Percentiles rank a stretch among this genome's conserved stretches.
Evolutionary conservation across 768 basidiomycete species (phyloP).

Genomic region (Lepiota brunneoincarnata): DNA sequence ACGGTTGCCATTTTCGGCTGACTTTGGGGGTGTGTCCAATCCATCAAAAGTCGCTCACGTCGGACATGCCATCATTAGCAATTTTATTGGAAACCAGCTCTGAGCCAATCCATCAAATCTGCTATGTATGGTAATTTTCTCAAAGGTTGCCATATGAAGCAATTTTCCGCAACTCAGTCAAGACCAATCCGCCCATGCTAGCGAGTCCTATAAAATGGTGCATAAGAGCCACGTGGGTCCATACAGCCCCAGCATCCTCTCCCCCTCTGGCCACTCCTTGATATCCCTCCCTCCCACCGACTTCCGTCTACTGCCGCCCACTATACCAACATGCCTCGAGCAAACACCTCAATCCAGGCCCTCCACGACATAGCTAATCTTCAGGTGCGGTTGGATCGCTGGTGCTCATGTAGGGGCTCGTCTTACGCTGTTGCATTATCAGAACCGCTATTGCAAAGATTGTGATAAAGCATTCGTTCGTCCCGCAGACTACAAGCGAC

Average conservation of each 20-base stretch:
- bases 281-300: background rate
- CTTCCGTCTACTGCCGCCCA: background rate
- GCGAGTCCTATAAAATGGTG: background rate
- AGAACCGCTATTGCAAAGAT: background rate
- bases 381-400: no score
- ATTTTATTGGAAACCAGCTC: slow-evolving; percentile 5
- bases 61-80: background rate
- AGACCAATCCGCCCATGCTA: slow-evolving; percentile 6
- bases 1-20: background rate
- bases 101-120: slow-evolving; percentile 8
- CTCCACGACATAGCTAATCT: no score
- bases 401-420: no score
- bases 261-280: background rate
- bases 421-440: background rate
- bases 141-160: background rate
- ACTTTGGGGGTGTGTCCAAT: background rate
- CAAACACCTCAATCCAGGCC: background rate
- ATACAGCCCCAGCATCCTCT: background rate
- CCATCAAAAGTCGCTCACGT: background rate
- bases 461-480: background rate
- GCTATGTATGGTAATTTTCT: background rate
- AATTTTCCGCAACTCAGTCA: slow-evolving; percentile 1
- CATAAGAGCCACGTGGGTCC: slow-evolving; percentile 1
- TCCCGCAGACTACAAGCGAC: background rate
- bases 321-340: background rate